A percentile compares a stretch with the other conserved stretches of the same genome.
Evolutionary conservation across 1,139 yeast species (phyloP).

Genomic region (Kodamaea suecica): DNA sequence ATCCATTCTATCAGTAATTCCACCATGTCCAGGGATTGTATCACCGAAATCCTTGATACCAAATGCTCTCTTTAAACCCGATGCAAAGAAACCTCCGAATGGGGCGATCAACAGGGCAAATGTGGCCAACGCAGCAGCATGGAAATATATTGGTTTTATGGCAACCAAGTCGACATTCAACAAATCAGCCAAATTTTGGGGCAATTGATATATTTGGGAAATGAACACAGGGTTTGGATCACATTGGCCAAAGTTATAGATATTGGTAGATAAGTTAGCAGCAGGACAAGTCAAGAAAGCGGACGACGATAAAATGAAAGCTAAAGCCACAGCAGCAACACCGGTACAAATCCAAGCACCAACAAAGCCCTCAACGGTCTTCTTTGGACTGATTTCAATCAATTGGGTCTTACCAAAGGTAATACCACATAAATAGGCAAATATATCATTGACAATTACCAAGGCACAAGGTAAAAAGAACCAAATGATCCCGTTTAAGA

Average conservation of each 20-base stretch:
- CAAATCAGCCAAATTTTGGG: constrained; percentile 57
- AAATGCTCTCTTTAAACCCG: constrained; percentile 96
- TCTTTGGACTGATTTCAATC: constrained; percentile 92
- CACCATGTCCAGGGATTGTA: constrained; percentile 97
- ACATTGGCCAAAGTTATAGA: constrained; percentile 53
- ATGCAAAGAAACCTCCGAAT: constrained; percentile 97
- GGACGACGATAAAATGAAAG: constrained; percentile 61
- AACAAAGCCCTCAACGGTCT: constrained; percentile 94
- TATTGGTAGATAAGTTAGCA: constrained; percentile 55
- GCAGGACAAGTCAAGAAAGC: constrained; percentile 90
- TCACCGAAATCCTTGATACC: constrained; percentile 91
- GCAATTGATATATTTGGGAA: constrained; percentile 74
- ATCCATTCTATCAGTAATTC: constrained; percentile 95
- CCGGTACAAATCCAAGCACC: constrained; percentile 98
- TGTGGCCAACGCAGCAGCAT: constrained; percentile 79
- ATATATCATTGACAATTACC: constrained; percentile 91
- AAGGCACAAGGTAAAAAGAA: constrained; percentile 86
- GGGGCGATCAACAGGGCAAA: constrained; percentile 98
- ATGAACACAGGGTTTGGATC: constrained; percentile 85
- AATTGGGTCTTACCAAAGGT: constrained; percentile 93
- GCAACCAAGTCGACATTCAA: constrained; percentile 47
- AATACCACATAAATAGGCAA: constrained; percentile 95
- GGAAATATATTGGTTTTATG: constrained; percentile 85
- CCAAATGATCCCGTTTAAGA: constrained; percentile 91
- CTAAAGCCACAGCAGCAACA: constrained; percentile 63